Evolutionary conservation across 78 protist species (phyloP).

Genomic region (Emiliania huxleyi): DNA sequence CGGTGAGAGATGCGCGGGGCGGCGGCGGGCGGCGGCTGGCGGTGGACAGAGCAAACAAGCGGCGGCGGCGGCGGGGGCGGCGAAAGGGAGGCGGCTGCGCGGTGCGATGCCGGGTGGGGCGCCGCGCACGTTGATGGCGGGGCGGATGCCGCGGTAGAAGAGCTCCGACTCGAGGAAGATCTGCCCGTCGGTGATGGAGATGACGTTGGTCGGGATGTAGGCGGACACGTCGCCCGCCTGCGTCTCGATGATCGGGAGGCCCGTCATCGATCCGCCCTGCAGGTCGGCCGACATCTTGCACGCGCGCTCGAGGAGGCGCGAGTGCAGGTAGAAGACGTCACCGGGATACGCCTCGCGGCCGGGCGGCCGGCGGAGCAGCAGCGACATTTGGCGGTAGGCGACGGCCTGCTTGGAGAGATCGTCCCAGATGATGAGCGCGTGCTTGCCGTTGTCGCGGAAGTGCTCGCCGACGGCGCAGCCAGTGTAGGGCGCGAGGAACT

Average conservation of each 20-base stretch:
- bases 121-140: constrained; percentile 79
- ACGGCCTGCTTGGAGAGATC: constrained; percentile 85
- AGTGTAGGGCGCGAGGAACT: constrained; percentile 79
- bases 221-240: constrained; percentile 84
- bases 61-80: too few relatives aligned
- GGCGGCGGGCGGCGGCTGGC: too few relatives aligned
- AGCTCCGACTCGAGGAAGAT: constrained; percentile 78
- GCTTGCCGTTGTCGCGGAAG: constrained; percentile 72
- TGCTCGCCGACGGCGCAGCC: constrained; percentile 75
- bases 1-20: too few relatives aligned
- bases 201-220: constrained; percentile 82
- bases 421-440: constrained; percentile 73
- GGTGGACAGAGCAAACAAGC: too few relatives aligned
- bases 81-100: too few relatives aligned
- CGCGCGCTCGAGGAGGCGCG: constrained; percentile 80
- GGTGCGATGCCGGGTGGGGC: too few relatives aligned
- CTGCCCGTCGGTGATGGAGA: constrained; percentile 84
- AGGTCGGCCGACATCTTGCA: constrained; percentile 57
- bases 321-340: constrained; percentile 84
- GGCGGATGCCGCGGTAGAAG: constrained; percentile 76
- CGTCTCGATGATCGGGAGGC: constrained; percentile 80
- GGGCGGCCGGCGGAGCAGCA: constrained; percentile 76
- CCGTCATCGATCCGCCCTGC: constrained; percentile 74
- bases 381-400: constrained; percentile 86
- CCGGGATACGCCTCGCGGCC: constrained; percentile 88